Evolutionary conservation across 2,329 filamentous ascomycete genomes (phyloP), one percentile per base, ranked within the genome.

Genomic region (Sclerotinia sclerotiorum): DNA sequence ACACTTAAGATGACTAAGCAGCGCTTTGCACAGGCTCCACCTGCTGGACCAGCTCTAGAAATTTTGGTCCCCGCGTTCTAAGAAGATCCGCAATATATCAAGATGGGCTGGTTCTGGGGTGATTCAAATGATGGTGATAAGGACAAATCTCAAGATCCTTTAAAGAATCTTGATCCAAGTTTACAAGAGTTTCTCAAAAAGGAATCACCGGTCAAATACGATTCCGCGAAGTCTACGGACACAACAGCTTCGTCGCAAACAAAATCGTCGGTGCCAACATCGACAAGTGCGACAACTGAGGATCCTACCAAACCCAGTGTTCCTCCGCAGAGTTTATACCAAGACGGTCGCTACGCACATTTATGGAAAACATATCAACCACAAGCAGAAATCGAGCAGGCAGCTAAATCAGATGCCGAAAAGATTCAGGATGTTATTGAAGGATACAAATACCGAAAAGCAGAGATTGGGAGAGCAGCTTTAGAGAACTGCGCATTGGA

Each of bases 401-500:
- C 87, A 70, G 84, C 84, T 27, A 90, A 90, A 77, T 87, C 86
- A 51, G 91, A 95, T 74, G 88, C 93, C 75, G 93, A 97, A 77
- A 90, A 91, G 78, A 84, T 96, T 72, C 84, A 86, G 78, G 88
- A 92, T 77, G 88, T 98, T 68, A 82, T 97, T 64, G 90, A 94
- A 65, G 89, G 88, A 8, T 96, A 90, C 84, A 96, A 97, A 79
- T 88, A 92, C 77, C 88, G 93, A 70, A 92, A 91, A 77, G 85
- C 87, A 46, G 85, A 88, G 67, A 91, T 98, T 70, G 92, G 91
- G 42, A 84, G 86, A 54, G 91, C 93, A 1, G 94, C 94, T 13
- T 83, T 97, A 76, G 95, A 99, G 81, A 99, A 98, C 79, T 99
- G 95, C 79, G 90, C 93, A 0, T 79, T 94, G 70, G 92, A 97